Base-by-base conservation (phyloP, 2,329 filamentous ascomycete species). In the Annulohypoxylon truncatum region DNA sequence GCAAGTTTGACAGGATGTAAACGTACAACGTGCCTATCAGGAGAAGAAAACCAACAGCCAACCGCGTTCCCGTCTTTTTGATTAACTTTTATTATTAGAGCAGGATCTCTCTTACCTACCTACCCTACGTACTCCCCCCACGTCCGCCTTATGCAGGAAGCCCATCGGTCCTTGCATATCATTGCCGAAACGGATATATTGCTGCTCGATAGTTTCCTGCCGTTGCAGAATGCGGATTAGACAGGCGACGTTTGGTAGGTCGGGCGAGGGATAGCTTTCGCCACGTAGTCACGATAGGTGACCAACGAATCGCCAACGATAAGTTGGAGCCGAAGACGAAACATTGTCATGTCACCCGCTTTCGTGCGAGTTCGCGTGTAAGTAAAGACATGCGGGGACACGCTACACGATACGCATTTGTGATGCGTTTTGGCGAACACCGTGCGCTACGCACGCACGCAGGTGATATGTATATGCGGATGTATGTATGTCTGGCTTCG, bases 21-120 rank as follows among this genome's bases (percentile, higher is more conserved):
- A 15, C 40, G 31, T 35, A 38, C 9, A 28, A 29, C 29, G 24
- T 42, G 50, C 24, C 26, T 38, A 42, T 40, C 28, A 40, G 6
- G 35, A 48, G 22, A 58, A 40, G 22, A 20, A 42, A 57, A 18
- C 42, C 29, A 24, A 18, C 24, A 38, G 22, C 44, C 56, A 63
- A 58, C 63, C 55, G 51, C 40, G 31, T 40, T 61, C 28, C 47
- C 56, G 53, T 12, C 7, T 35, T 15, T 48, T 53, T 42, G 18
- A 48, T 56, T 56, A 56, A 48, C 38, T 61, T 53, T 62, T 38
- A 62, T 62, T 53, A 59, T 53, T 59, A 61, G 52, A 64, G 40
- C 52, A 54, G 5, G 42, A 18, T 35, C 55, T 35, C 55, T 38
- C 48, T n/a, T n/a, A n/a, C n/a, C n/a, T n/a, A n/a, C n/a, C n/a